A percentile compares a stretch with the other conserved stretches of the same genome.
Conservation (phyloP, 1,139 yeast genomes). For the Suhomyces maxii region DNA sequence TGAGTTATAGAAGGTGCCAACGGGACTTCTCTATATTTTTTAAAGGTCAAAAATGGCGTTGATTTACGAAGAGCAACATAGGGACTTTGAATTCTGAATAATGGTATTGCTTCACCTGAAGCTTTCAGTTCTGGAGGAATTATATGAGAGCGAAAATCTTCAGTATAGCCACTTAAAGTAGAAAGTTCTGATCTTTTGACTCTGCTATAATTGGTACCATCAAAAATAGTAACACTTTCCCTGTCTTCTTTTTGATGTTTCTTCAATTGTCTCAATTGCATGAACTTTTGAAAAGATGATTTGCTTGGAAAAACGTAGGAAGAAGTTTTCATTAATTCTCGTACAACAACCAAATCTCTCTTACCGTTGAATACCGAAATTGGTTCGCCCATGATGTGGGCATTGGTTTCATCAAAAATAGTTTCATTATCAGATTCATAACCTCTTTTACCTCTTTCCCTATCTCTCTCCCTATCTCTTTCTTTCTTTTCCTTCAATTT, state of each 20-base stretch:
- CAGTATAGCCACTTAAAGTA: constrained; percentile 1
- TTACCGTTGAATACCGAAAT: constrained; percentile 25
- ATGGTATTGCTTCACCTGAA: constrained; percentile 39
- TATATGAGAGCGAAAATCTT: constrained; percentile 35
- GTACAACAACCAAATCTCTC: constrained; percentile 31
- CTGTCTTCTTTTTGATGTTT: constrained; percentile 25
- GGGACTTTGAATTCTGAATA: constrained; percentile 38
- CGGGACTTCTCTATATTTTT: constrained; percentile 35
- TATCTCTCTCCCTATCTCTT: background rate
- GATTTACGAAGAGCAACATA: constrained; percentile 39
- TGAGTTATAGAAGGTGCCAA: constrained; percentile 19
- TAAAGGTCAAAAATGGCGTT: constrained; percentile 37
- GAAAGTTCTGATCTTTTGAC: constrained; percentile 7
- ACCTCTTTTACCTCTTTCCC: too few relatives aligned
- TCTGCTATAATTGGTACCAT: constrained; percentile 23
- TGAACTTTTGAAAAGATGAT: constrained; percentile 34
- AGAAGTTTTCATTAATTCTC: constrained; percentile 34
- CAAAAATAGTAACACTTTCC: constrained; percentile 24
- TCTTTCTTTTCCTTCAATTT: constrained; percentile 17
- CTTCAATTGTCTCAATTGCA: constrained; percentile 26
- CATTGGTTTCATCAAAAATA: constrained; percentile 18
- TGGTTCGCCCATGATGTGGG: constrained; percentile 14
- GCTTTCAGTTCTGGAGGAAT: constrained; percentile 34
- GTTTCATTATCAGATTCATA: constrained; percentile 24
- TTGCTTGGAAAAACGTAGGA: constrained; percentile 32